Conservation (phyloP, 2,329 filamentous ascomycete genomes). For the Aspergillus jensenii region DNA sequence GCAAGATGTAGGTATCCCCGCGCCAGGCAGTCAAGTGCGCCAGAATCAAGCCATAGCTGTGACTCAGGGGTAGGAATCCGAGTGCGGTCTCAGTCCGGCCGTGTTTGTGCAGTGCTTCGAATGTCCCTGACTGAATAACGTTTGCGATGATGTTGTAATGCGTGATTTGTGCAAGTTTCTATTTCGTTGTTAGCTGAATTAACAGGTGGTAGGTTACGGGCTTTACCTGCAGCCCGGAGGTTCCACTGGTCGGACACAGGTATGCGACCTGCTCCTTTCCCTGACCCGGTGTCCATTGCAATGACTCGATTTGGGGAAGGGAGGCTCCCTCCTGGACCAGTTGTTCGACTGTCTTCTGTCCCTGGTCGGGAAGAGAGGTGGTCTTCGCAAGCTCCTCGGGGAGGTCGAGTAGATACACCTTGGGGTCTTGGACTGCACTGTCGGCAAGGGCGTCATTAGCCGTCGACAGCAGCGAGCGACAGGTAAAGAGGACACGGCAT, state of each 20-base stretch:
- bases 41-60: constrained; percentile 2
- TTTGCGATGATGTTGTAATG: constrained; percentile 14
- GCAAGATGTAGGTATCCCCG: constrained; percentile 2
- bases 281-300: constrained; percentile 5
- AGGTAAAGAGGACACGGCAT: constrained; percentile 6
- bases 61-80: constrained; percentile 4
- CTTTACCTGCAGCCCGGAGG: constrained; percentile 9
- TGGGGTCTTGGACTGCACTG: not conserved
- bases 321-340: not conserved
- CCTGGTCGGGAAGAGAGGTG: constrained; percentile 1
- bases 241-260: constrained; percentile 9
- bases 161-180: constrained; percentile 10
- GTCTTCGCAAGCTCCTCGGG: constrained; percentile 1
- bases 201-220: not conserved
- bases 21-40: constrained; percentile 4
- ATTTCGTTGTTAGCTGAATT: not conserved
- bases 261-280: constrained; percentile 9
- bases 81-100: constrained; percentile 5
- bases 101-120: constrained; percentile 1
- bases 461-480: constrained; percentile 7
- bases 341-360: constrained; percentile 5
- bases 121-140: constrained; percentile 33
- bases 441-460: not conserved
- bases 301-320: not conserved
- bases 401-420: constrained; percentile 1